Evolutionary conservation across 139 green algal genomes (phyloP).

Genomic region (Zygnema circumcarinatum): DNA sequence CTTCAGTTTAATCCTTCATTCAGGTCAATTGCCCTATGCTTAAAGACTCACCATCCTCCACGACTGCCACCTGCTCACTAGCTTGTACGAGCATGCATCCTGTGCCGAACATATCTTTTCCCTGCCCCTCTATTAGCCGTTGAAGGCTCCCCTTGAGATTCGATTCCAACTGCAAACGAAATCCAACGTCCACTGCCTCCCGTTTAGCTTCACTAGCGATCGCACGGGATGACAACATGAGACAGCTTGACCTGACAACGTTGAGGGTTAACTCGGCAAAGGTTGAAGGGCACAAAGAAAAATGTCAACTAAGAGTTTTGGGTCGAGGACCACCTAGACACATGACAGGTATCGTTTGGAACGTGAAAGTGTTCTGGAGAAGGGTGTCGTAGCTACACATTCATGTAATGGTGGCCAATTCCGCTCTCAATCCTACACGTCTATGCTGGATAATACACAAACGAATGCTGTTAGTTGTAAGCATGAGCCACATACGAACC

Average conservation of each 20-base stretch:
- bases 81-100: slow-evolving; percentile 6
- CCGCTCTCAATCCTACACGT: too few relatives aligned
- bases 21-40: too few relatives aligned
- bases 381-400: too few relatives aligned
- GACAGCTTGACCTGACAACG: neutral
- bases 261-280: neutral
- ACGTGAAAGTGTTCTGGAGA: neutral
- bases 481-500: too few relatives aligned
- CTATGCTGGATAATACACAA: too few relatives aligned
- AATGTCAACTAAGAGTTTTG: neutral
- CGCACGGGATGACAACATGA: neutral
- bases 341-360: neutral
- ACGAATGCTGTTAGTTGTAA: too few relatives aligned
- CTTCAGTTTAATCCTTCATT: too few relatives aligned
- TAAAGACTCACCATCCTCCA: neutral
- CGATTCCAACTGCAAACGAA: neutral
- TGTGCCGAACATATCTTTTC: neutral
- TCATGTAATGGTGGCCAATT: too few relatives aligned
- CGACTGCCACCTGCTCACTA: neutral
- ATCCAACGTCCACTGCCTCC: neutral
- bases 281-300: neutral
- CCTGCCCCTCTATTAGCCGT: neutral
- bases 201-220: neutral
- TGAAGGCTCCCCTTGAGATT: neutral
- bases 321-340: neutral